Conservation (phyloP, 345 rosid species). For the Euphorbia peplus region DNA sequence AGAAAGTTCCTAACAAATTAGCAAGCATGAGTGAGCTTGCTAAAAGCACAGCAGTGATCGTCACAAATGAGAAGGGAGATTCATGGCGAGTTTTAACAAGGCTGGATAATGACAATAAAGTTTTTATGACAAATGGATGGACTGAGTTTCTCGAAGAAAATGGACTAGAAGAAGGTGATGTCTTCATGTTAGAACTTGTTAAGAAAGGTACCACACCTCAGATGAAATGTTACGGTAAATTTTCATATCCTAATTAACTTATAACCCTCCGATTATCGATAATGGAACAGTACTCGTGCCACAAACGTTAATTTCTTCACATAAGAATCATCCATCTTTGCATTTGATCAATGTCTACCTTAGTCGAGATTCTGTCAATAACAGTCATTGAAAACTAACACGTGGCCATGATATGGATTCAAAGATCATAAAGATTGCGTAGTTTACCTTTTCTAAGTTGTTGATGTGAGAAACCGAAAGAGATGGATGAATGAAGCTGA, state of each 20-base stretch:
- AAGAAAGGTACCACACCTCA: neutral
- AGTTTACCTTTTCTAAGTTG: no score
- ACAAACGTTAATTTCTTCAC: no score
- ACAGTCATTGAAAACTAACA: no score
- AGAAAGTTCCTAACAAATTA: constrained; percentile 8
- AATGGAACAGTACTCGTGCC: no score
- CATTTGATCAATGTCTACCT: no score
- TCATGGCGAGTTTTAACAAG: neutral
- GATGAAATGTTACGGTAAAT: constrained; percentile 10
- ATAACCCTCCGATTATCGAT: no score
- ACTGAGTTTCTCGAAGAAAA: neutral
- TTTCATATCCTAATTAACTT: neutral
- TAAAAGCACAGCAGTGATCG: neutral
- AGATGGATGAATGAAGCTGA: no score
- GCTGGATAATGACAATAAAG: neutral
- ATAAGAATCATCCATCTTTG: no score
- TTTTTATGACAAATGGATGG: constrained; percentile 3
- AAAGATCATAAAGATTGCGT: no score
- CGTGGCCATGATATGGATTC: no score
- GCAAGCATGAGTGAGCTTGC: neutral
- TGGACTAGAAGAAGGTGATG: constrained; percentile 3
- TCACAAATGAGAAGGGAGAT: constrained; percentile 10
- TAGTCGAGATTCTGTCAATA: no score
- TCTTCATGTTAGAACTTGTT: constrained; percentile 7
- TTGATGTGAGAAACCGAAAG: no score